A percentile compares a stretch with the other conserved stretches of the same genome.
These are phyloP conservation scores for Pseudisothecium myosuroides DNA, from an alignment of 225 moss, liverwort and hornwort genomes.

Conservation along the genomic window DNA sequence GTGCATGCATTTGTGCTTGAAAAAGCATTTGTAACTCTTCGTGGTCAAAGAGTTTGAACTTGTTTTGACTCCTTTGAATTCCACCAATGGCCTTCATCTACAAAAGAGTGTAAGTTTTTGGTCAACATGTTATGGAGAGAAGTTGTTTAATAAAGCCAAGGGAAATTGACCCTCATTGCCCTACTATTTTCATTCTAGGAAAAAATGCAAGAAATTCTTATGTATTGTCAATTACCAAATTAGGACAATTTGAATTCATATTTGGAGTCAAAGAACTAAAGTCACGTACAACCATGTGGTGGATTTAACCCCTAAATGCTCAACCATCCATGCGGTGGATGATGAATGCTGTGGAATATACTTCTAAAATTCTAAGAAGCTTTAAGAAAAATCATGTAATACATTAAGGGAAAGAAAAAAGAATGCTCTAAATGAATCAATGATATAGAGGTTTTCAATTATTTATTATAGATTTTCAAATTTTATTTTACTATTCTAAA, in stretches of 20 bases:
- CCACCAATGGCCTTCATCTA: background rate
- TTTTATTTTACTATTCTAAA: no score
- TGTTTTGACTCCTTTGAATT: background rate
- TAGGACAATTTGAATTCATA: background rate
- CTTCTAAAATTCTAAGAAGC: no score
- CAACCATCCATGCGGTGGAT: background rate
- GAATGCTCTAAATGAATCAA: no score
- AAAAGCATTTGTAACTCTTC: background rate
- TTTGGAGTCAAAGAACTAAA: background rate
- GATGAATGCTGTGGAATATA: background rate
- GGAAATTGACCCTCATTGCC: background rate
- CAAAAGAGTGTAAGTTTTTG: background rate
- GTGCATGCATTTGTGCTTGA: background rate
- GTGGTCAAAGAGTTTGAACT: background rate
- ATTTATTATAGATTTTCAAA: background rate
- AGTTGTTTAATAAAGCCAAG: background rate
- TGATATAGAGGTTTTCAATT: background rate
- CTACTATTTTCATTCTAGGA: background rate
- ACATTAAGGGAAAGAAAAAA: background rate
- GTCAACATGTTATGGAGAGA: background rate
- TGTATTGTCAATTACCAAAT: accelerated
- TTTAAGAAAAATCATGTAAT: background rate
- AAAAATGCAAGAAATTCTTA: background rate
- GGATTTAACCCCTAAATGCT: background rate
- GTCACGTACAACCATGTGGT: no score